A percentile compares a stretch with the other conserved stretches of the same genome.
phyloP scores from a whole-genome alignment of 2,329 filamentous ascomycete species.

The Alternaria conjuncta region DNA sequence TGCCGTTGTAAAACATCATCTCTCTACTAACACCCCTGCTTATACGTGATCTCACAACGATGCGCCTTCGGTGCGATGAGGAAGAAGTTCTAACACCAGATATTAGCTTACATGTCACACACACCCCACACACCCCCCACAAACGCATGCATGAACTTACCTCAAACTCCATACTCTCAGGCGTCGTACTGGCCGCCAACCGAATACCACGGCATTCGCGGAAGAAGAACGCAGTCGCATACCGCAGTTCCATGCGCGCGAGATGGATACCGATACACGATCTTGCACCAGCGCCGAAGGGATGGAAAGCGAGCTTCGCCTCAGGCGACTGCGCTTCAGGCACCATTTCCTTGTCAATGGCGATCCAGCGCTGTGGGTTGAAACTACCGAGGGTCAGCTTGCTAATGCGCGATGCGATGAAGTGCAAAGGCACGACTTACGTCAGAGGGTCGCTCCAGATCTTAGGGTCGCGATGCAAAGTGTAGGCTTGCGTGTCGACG shows the following conservation, averaged over 20 bases:
- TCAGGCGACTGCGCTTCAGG: conserved; percentile 34
- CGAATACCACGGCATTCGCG: conserved; percentile 49
- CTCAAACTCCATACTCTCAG: conserved; percentile 52
- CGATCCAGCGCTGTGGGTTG: conserved; percentile 43
- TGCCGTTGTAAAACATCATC: fast-evolving
- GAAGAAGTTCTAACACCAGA: conserved; percentile 46
- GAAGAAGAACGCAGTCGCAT: conserved; percentile 61
- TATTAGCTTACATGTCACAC: neutral
- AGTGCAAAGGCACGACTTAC: conserved; percentile 19
- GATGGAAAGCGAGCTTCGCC: conserved; percentile 65
- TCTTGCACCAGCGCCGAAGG: conserved; percentile 71
- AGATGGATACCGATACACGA: conserved; percentile 75
- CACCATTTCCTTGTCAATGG: conserved; percentile 23
- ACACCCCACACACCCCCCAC: too few species aligned
- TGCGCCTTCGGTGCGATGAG: conserved; percentile 53
- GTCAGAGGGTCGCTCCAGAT: conserved; percentile 35
- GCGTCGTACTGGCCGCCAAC: conserved; percentile 37
- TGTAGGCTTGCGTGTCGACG: conserved; percentile 50
- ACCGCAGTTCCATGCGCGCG: conserved; percentile 64
- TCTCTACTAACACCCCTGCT: neutral
- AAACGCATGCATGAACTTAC: neutral
- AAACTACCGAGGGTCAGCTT: conserved; percentile 29
- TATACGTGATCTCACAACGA: conserved; percentile 49
- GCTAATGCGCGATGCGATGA: too few species aligned
- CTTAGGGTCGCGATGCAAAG: conserved; percentile 46